Evolutionary conservation across 257 asterid genomes (phyloP).

Genomic region (Solanum ossicruentum): DNA sequence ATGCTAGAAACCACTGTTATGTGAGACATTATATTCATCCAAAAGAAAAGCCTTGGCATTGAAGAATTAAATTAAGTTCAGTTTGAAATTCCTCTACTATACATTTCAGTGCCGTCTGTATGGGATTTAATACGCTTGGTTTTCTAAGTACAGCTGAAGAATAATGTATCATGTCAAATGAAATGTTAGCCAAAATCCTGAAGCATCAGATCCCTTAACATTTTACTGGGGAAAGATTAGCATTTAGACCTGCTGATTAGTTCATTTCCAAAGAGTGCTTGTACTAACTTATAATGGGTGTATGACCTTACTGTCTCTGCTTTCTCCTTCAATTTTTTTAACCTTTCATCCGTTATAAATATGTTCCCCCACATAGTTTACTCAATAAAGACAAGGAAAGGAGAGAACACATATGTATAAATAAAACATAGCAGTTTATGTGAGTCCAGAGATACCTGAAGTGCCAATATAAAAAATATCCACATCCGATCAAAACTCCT

Average conservation of each 20-base stretch:
- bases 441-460: conserved; percentile 47
- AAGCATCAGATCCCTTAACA: background rate
- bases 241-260: background rate
- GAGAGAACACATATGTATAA: background rate
- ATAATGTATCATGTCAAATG: background rate
- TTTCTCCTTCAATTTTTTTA: background rate
- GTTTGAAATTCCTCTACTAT: background rate
- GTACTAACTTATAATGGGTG: background rate
- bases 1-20: background rate
- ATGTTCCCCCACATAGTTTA: background rate
- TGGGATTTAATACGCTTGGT: background rate
- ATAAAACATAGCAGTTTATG: background rate
- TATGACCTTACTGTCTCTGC: background rate
- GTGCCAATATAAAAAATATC: conserved; percentile 79
- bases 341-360: background rate
- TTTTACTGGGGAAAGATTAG: background rate
- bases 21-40: background rate
- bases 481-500: conserved; percentile 95
- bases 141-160: background rate
- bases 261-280: background rate
- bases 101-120: background rate
- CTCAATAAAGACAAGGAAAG: background rate
- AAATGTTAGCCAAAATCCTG: background rate
- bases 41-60: background rate
- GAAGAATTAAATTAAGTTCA: background rate